phyloP scores from a whole-genome alignment of 2,329 filamentous ascomycete species.

The Clonostachys solani region DNA sequence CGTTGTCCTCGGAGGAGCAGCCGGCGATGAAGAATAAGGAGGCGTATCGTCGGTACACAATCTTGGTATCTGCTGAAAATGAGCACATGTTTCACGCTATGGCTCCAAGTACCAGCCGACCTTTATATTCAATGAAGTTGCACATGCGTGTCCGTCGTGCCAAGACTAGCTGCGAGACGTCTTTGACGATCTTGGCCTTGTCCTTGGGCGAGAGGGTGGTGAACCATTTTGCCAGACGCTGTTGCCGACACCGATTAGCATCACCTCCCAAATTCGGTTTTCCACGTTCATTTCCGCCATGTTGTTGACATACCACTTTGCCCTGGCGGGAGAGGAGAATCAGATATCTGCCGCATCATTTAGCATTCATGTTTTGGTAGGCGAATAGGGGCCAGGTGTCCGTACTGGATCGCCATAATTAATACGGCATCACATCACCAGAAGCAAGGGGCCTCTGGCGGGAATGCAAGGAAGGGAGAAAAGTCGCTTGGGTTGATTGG shows the following conservation, averaged over 20 bases:
- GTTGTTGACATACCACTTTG: conserved; percentile 79
- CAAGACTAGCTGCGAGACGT: conserved; percentile 95
- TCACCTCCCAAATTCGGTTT: not conserved
- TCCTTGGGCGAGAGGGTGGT: conserved; percentile 95
- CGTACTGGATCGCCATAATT: conserved; percentile 42
- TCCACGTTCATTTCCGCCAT: not conserved
- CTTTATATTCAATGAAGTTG: conserved; percentile 99
- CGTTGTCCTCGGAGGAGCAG: conserved; percentile 95
- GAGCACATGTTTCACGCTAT: too few relatives aligned
- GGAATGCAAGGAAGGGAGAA: conserved; percentile 8
- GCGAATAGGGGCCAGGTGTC: conserved; percentile 6
- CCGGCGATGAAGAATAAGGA: conserved; percentile 99
- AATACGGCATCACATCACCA: conserved; percentile 9
- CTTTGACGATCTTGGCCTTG: conserved; percentile 99
- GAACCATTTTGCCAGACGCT: conserved; percentile 99
- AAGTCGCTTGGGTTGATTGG: conserved; percentile 8
- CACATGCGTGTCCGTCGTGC: conserved; percentile 97
- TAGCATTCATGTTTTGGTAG: conserved; percentile 1
- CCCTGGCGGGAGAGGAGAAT: conserved; percentile 97
- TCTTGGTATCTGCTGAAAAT: conserved; percentile 76
- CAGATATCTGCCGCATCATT: conserved; percentile 65
- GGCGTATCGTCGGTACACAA: conserved; percentile 97
- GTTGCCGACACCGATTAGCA: conserved; percentile 13
- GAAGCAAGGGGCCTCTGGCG: conserved; percentile 2
- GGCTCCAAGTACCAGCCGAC: conserved; percentile 33